phyloP scores from a whole-genome alignment of 2,329 filamentous ascomycete genomes.

The Colletotrichum sp. region DNA sequence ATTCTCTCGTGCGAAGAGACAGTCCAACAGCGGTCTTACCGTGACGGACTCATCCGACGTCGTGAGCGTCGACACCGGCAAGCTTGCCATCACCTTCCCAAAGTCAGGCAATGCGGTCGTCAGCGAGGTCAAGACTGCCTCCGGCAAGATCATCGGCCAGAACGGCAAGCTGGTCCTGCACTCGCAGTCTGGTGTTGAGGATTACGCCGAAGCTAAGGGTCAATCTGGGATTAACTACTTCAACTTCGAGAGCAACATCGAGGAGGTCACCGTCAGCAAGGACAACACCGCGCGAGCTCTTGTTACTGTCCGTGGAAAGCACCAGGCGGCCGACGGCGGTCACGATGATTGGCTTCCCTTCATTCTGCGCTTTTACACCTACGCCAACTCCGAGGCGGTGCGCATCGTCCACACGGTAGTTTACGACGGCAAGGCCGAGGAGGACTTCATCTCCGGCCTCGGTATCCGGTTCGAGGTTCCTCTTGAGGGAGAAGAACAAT shows the following conservation, averaged over 20 bases:
- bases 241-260: slow-evolving; percentile 54
- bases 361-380: slow-evolving; percentile 63
- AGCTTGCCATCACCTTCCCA: slow-evolving; percentile 45
- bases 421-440: slow-evolving; percentile 53
- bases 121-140: slow-evolving; percentile 40
- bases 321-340: slow-evolving; percentile 33
- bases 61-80: slow-evolving; percentile 49
- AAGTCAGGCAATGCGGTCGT: slow-evolving; percentile 46
- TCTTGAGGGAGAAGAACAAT: slow-evolving; percentile 54
- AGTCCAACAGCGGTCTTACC: slow-evolving; percentile 37
- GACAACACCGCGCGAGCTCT: slow-evolving; percentile 47
- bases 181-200: slow-evolving; percentile 52
- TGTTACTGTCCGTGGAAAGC: slow-evolving; percentile 48
- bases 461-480: slow-evolving; percentile 63
- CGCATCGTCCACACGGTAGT: slow-evolving; percentile 61
- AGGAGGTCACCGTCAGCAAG: slow-evolving; percentile 53
- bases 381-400: slow-evolving; percentile 60
- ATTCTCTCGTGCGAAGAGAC: slow-evolving; percentile 22
- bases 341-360: slow-evolving; percentile 59
- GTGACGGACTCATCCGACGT: slow-evolving; percentile 23
- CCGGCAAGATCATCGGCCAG: slow-evolving; percentile 46
- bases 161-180: slow-evolving; percentile 58
- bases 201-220: slow-evolving; percentile 41
- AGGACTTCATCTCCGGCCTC: slow-evolving; percentile 58
- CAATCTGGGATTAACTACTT: slow-evolving; percentile 42